phyloP scores from a whole-genome alignment of 148 eudicot genomes.

The Chenopodium formosanum region DNA sequence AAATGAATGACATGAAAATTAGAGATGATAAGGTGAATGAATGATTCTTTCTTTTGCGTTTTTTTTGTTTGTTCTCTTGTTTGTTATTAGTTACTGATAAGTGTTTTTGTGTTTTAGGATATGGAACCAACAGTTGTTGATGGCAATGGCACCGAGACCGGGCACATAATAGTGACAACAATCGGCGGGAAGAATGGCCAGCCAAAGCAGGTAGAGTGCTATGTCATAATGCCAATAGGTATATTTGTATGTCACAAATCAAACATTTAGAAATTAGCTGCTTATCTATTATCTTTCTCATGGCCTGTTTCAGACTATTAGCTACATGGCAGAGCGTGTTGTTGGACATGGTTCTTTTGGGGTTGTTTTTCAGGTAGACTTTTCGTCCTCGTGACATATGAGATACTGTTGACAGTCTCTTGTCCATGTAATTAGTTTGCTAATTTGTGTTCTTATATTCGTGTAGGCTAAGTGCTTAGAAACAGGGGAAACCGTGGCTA shows the following conservation, averaged over 20 bases:
- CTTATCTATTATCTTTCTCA: background rate
- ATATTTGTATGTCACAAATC: background rate
- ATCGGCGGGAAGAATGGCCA: constrained; percentile 79
- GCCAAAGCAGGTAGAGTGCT: constrained; percentile 65
- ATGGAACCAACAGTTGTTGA: constrained; percentile 67
- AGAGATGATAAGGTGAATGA: constrained; percentile 66
- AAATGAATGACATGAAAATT: constrained; percentile 79
- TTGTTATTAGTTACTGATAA: constrained; percentile 4
- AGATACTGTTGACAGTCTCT: background rate
- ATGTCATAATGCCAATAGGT: constrained; percentile 6
- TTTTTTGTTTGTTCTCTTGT: background rate
- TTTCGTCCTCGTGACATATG: background rate
- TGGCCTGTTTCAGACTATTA: constrained; percentile 43
- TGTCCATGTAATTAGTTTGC: constrained; percentile 1
- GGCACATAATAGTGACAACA: constrained; percentile 78
- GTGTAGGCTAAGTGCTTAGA: constrained; percentile 73
- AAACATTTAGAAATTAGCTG: background rate
- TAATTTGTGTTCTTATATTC: constrained; percentile 8
- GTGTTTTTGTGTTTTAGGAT: constrained; percentile 43
- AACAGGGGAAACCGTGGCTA: constrained; percentile 77
- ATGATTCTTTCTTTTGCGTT: background rate
- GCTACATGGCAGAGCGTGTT: constrained; percentile 69
- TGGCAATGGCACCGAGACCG: constrained; percentile 83
- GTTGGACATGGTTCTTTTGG: constrained; percentile 67
- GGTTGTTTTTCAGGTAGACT: constrained; percentile 57